Percentiles rank a stretch among this genome's conserved stretches.
Conservation (phyloP, 139 green algal genomes). For the Pseudopediastrum boryanum region DNA sequence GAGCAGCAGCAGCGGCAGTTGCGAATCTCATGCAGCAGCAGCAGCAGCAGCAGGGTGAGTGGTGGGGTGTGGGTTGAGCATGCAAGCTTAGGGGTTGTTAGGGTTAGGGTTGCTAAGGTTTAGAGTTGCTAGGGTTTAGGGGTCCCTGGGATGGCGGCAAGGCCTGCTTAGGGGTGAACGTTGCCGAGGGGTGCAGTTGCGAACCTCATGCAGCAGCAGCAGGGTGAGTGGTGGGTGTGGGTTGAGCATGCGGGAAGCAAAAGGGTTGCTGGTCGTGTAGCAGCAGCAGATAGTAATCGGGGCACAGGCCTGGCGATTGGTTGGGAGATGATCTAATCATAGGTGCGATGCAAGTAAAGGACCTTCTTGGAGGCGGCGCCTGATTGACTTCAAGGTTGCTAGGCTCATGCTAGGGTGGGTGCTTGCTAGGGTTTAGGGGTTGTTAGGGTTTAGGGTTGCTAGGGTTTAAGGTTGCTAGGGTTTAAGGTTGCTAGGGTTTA, state of each 20-base stretch:
- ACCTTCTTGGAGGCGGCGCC: too few relatives aligned
- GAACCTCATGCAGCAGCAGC: background rate
- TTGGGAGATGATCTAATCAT: too few relatives aligned
- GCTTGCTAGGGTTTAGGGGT: too few relatives aligned
- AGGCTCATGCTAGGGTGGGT: background rate
- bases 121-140: background rate
- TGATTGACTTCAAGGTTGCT: too few relatives aligned
- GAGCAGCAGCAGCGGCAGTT: too few relatives aligned
- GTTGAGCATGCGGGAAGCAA: background rate
- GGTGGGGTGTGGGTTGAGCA: background rate
- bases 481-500: background rate
- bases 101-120: background rate
- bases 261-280: too few relatives aligned
- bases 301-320: too few relatives aligned
- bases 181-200: background rate
- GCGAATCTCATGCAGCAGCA: background rate
- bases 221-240: background rate
- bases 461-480: background rate
- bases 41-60: background rate
- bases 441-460: too few relatives aligned
- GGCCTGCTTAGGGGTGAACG: background rate
- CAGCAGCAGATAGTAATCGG: too few relatives aligned
- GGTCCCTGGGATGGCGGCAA: background rate
- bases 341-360: too few relatives aligned
- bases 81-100: background rate